Percentiles rank a stretch among this genome's conserved stretches.
These are phyloP conservation scores for Barbatosphaeria neglecta DNA, from an alignment of 495 filamentous ascomycete species.

Conservation along the genomic window DNA sequence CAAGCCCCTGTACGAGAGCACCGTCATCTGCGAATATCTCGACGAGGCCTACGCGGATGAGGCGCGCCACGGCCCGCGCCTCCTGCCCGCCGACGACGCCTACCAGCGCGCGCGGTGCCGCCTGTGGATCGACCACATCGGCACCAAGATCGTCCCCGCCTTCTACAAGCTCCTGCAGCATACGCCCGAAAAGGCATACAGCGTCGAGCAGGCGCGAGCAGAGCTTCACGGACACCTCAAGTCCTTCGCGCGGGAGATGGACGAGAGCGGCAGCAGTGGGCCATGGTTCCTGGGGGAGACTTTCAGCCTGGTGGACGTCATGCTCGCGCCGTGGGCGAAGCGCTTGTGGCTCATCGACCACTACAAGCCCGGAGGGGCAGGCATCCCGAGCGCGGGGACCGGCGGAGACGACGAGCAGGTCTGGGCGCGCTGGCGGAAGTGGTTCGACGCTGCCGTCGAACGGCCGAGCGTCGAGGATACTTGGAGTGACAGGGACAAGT, in stretches of 20 bases:
- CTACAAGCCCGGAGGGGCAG: slow-evolving; percentile 50
- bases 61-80: slow-evolving; percentile 15
- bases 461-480: slow-evolving; percentile 49
- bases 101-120: slow-evolving; percentile 48
- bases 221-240: slow-evolving; percentile 41
- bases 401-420: slow-evolving; percentile 28
- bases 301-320: slow-evolving; percentile 49
- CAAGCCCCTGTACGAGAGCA: slow-evolving; percentile 56
- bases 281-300: slow-evolving; percentile 52
- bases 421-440: slow-evolving; percentile 52
- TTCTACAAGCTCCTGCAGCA: slow-evolving; percentile 58
- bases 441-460: slow-evolving; percentile 41
- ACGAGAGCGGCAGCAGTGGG: slow-evolving; percentile 32
- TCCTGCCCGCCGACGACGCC: slow-evolving; percentile 40
- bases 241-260: slow-evolving; percentile 48
- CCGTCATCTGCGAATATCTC: slow-evolving; percentile 56
- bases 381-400: slow-evolving; percentile 32
- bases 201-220: slow-evolving; percentile 26
- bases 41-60: slow-evolving; percentile 46
- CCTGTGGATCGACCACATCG: slow-evolving; percentile 61
- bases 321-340: slow-evolving; percentile 55
- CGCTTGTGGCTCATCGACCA: slow-evolving; percentile 60
- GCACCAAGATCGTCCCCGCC: slow-evolving; percentile 47
- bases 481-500: slow-evolving; percentile 49
- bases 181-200: slow-evolving; percentile 37